A percentile compares a stretch with the other conserved stretches of the same genome.
Evolutionary conservation across 116 monocot species (phyloP).

Genomic region (Papilionanthe hybrid): DNA sequence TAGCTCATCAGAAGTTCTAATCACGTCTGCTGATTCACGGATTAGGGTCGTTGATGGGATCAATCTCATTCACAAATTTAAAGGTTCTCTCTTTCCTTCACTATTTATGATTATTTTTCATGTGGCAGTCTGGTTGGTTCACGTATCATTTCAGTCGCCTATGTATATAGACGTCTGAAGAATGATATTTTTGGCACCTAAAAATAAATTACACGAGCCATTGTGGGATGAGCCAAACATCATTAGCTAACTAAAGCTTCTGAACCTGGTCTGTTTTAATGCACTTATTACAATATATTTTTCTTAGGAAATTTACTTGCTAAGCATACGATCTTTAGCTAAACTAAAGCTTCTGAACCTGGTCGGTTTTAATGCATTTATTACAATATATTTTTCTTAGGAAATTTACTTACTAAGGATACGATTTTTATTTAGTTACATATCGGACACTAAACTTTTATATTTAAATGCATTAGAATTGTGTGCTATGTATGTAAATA

Average conservation of each 20-base stretch:
- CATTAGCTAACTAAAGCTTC: not conserved
- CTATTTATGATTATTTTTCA: not conserved
- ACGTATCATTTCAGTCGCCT: not conserved
- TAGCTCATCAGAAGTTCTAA: conserved; percentile 63
- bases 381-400: no score
- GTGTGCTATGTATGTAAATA: no score
- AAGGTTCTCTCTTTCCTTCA: conserved; percentile 30
- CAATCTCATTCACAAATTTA: conserved; percentile 66
- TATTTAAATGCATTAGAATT: no score
- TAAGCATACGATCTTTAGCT: not conserved
- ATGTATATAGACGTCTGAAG: not conserved
- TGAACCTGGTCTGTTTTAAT: no score
- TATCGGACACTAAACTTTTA: no score
- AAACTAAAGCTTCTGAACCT: not conserved
- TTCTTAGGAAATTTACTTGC: no score
- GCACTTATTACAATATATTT: no score
- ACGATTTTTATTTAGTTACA: no score
- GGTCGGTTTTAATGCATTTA: no score
- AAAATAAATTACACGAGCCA: not conserved
- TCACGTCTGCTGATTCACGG: conserved; percentile 75
- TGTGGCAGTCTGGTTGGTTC: not conserved
- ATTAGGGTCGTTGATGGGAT: conserved; percentile 56
- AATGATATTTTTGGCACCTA: not conserved
- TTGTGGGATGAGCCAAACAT: not conserved
- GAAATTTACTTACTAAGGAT: no score